Evolutionary conservation across 2,329 filamentous ascomycete genomes (phyloP).

Genomic region (Aspergillus ochraceus): DNA sequence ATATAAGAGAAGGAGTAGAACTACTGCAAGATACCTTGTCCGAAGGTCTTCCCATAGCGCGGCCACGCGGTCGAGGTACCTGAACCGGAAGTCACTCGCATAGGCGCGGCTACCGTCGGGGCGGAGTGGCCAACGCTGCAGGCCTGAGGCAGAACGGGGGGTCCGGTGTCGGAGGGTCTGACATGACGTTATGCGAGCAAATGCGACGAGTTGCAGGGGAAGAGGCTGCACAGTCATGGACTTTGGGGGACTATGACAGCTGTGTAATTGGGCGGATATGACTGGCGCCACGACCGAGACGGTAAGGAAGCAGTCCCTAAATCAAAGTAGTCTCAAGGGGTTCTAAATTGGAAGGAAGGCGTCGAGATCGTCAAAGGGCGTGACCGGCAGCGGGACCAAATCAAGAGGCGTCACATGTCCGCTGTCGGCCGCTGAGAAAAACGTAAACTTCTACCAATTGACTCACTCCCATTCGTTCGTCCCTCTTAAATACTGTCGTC

Average conservation of each 20-base stretch:
- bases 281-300: not conserved
- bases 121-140: no score
- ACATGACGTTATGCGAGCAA: not conserved
- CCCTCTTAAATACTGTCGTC: not conserved
- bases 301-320: not conserved
- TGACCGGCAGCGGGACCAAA: constrained; percentile 1
- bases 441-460: not conserved
- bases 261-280: not conserved
- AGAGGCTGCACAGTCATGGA: not conserved
- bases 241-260: not conserved
- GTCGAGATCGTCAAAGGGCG: not conserved
- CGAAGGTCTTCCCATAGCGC: no score
- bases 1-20: no score
- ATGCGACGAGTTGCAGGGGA: not conserved
- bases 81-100: no score
- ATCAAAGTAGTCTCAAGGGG: no score
- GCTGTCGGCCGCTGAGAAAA: constrained; percentile 18
- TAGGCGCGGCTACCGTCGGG: not conserved
- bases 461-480: not conserved
- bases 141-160: not conserved
- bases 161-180: not conserved
- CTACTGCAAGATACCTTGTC: no score
- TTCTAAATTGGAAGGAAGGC: no score
- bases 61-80: no score
- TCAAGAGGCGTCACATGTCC: constrained; percentile 7